Base-by-base conservation (phyloP, 768 basidiomycete genomes). In the Pulveroboletus sp. region DNA sequence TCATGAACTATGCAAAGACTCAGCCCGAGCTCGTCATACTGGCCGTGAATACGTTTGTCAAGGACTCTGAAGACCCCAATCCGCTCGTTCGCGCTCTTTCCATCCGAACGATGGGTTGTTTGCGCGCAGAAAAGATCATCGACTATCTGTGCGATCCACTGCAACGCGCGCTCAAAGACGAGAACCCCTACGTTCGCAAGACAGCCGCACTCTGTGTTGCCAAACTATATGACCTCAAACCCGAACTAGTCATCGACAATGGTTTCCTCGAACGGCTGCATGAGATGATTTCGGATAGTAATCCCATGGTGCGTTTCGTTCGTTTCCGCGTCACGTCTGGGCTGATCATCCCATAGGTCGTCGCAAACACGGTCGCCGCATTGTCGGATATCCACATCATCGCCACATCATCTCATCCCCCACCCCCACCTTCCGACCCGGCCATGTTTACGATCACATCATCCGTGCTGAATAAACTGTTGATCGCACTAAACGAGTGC, bases 1-100 rank as follows among this genome's bases (percentile, higher is more conserved):
- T 99, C 50, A 97, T 98, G 90, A 99, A 99, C 75, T 99, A 98
- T 58, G 95, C 95, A 29, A 97, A 97, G 66, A 94, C 95, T 0
- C 97, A 99, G 64, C 97, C 97, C 0, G 97, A 99, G 65, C 89
- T 98, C 52, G 94, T 97, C 70, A 98, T 99, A 64, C 79, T 99
- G 39, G 97, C 97, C 24, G 97, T 99, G 51, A 99, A 98, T 65
- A 99, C 95, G 8, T 97, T 99, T 65, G 97, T 99, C 55, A 84
- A 97, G 76, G 97, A 99, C 68, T 85, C 93, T 1, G 93, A 94
- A 56, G 97, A 98, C 65, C 84, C 90, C 10, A 98, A 99, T 62
- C 97, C 97, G 0, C 88, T 98, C 46, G 90, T 98, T 21, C 85
- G 97, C 43, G 97, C 97, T 0, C 79, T 99, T 46, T 89, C 97